Evolutionary conservation across 176 grass and related monocot species (phyloP), one percentile per base, ranked within the genome.

Genomic region (Olyra latifolia): DNA sequence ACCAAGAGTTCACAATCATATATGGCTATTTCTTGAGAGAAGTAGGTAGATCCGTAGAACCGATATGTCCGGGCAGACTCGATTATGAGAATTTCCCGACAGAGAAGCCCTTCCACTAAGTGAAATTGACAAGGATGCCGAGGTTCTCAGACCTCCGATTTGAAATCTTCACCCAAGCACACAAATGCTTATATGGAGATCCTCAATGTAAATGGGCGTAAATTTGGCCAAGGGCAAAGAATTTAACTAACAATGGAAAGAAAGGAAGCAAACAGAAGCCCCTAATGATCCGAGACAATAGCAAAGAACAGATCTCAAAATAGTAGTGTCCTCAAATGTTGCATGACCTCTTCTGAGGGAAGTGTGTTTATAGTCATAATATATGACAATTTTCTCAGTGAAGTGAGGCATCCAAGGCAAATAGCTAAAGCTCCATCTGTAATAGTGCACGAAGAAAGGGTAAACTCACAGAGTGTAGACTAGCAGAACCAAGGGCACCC

Each of bases 141-240:
- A n/a, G n/a, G n/a, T n/a, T n/a, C n/a, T n/a, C n/a, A n/a, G n/a
- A n/a, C n/a, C n/a, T n/a, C n/a, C n/a, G n/a, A n/a, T n/a, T n/a
- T n/a, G n/a, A n/a, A n/a, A n/a, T n/a, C n/a, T n/a, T n/a, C n/a
- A n/a, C n/a, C n/a, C n/a, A n/a, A n/a, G n/a, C n/a, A n/a, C n/a
- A n/a, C n/a, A n/a, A n/a, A n/a, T n/a, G n/a, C n/a, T n/a, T 50
- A 72, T 82, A 0, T 0, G 0, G 0, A 82, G 56, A 0, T 0
- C 0, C 12, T 0, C 0, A 19, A 2, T 0, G 1, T 61, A n/a
- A n/a, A n/a, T n/a, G n/a, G n/a, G n/a, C n/a, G 54, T 3, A 19
- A 82, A 16, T 7, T 72, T n/a, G n/a, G n/a, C 42, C 35, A 81
- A 81, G 17, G 10, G 0, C 0, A 24, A 11, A 0, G n/a, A n/a